Base-by-base conservation (phyloP, 192 early-diverging fungal species). In the Umbelopsis sp. region DNA sequence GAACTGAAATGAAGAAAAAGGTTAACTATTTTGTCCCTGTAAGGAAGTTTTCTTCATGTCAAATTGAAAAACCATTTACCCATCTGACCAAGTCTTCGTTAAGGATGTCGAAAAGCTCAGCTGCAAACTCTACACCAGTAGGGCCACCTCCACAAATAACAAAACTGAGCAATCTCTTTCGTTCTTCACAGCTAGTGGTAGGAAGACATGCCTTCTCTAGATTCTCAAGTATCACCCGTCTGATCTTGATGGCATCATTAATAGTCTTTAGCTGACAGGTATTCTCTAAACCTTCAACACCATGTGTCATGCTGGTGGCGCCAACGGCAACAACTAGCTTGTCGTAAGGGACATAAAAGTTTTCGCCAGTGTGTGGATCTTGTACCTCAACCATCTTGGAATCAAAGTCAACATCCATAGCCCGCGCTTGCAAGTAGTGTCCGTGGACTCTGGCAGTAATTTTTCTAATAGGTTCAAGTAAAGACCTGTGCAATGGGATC, bases 61-160 rank as follows among this genome's bases (percentile, higher is more conserved):
- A 8, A 46, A 20, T 30, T 20, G 1, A 30, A 33, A 35, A 21
- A 21, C n/a, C 23, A 69, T 79, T 78, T 72, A 88, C 88, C 74
- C 73, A 88, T 65, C 69, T 81, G 18, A 84, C 82, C 10, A 88
- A 72, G 79, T 91, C 88, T 67, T 90, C 87, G 16, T 76, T 81
- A 25, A 84, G 68, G 72, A 85, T 82, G 61, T 88, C 88, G 46
- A 78, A 79, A 9, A 85, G 65, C 46, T 84, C 84, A 25, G 87
- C 86, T 1, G 90, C 88, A 72, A 89, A 89, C 73, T 91, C 91
- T 9, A 91, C 87, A 49, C 90, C 87, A 49, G 84, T 74, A 3
- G 85, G 90, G 66, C 91, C 91, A 33, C 91, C 91, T 33, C 91
- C 91, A 30, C 86, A 89, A 25, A 91, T 78, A 22, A 93, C 89